Evolutionary conservation across 495 filamentous ascomycete genomes (phyloP), one percentile per base, ranked within the genome.

Genomic region (Talaromyces adpressus): DNA sequence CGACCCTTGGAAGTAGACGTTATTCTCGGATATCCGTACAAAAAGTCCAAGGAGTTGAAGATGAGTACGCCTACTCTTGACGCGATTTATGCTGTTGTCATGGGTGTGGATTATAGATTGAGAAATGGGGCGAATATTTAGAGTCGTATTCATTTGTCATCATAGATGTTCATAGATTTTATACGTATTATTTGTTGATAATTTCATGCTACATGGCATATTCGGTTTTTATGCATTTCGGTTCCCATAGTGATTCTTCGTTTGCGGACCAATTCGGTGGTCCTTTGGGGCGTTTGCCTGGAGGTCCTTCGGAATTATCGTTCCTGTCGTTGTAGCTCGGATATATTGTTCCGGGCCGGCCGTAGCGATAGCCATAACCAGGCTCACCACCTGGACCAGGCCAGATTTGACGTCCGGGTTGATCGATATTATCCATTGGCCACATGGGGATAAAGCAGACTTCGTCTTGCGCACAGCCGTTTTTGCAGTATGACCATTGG

Each of bases 1-100:
- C 74, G 77, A 51, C 75, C 72, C 0, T 77, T 85, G 80, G 82
- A 85, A 67, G 72, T 85, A 8, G 83, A 86, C 61, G 78, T 84
- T 4, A 85, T 86, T 53, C 63, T 86, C 9, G 83, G 83, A 7
- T 79, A 79, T 65, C 80, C 81, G 7, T 77, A 80, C 30, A 68
- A 70, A 52, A 83, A 79, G 66, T 75, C 81, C 2, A 74, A 73
- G 63, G 79, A 84, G 61, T 63, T 81, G 18, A 80, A 79, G 6
- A 66, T 84, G 11, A 67, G 71, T 36, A 78, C 77, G 12, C 81
- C 81, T 1, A 75, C 72, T 51, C 57, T 85, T 29, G 78, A 84
- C 65, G 76, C 72, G 8, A 66, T 85, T 16, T 81, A 83, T 71
- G 69, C 75, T 8, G 56, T 82, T 23, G 59, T 78, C 22, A 67